Conservation (phyloP, 345 rosid species). For the Balakata baccata region DNA sequence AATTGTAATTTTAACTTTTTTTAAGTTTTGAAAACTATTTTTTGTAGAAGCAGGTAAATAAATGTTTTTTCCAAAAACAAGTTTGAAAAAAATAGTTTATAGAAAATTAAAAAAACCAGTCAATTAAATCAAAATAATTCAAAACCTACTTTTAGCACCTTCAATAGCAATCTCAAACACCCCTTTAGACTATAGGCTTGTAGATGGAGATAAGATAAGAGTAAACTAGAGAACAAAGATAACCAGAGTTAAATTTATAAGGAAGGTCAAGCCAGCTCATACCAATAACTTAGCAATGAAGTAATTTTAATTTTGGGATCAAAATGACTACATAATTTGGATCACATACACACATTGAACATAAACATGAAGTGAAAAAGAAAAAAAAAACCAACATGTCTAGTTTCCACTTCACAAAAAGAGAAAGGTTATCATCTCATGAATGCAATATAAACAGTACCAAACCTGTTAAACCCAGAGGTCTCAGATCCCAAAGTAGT, state of each 20-base stretch:
- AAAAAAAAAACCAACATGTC: neutral
- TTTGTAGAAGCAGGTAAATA: too few species aligned
- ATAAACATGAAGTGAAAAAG: neutral
- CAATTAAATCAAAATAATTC: too few species aligned
- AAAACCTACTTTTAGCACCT: too few species aligned
- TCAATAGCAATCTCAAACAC: too few species aligned
- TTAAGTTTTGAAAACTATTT: too few species aligned
- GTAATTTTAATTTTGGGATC: neutral
- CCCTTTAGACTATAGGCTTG: neutral
- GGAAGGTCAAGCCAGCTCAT: neutral
- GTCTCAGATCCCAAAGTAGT: constrained; percentile 86
- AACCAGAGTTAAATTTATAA: too few species aligned
- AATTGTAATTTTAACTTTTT: too few species aligned
- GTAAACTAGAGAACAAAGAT: too few species aligned
- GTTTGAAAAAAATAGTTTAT: too few species aligned
- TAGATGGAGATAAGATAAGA: neutral
- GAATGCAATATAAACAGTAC: neutral
- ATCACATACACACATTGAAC: neutral
- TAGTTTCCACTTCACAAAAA: neutral
- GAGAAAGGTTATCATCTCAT: neutral
- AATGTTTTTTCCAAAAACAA: too few species aligned
- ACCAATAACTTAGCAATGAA: neutral
- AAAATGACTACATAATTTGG: neutral
- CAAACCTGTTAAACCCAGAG: constrained; percentile 80
- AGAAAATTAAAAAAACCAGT: too few species aligned